Evolutionary conservation across 192 early-diverging fungal species (phyloP).

Genomic region (Thamnidium elegans): DNA sequence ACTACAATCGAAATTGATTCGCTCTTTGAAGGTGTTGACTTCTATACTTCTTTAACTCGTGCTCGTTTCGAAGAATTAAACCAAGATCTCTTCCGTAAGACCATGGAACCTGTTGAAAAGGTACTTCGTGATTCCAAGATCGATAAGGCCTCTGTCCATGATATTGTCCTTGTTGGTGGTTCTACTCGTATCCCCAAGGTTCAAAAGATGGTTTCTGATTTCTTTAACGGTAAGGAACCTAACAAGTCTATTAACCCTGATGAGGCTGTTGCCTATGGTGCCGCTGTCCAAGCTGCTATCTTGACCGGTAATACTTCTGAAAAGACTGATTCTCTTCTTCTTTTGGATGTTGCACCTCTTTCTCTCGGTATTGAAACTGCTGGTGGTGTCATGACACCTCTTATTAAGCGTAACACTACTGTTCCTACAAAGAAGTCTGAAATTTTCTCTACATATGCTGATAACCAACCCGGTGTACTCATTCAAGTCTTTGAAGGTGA

Average conservation of each 20-base stretch:
- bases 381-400: slow-evolving; percentile 94
- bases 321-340: slow-evolving; percentile 89
- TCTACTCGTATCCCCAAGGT: slow-evolving; percentile 99
- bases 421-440: slow-evolving; percentile 99
- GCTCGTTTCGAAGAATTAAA: slow-evolving; percentile 99
- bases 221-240: slow-evolving; percentile 97
- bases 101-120: slow-evolving; percentile 95
- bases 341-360: slow-evolving; percentile 94
- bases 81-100: slow-evolving; percentile 93
- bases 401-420: slow-evolving; percentile 96
- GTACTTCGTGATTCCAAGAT: slow-evolving; percentile 95
- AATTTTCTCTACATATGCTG: slow-evolving; percentile 97
- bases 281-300: slow-evolving; percentile 96
- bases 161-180: slow-evolving; percentile 97
- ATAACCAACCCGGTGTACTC: slow-evolving; percentile 95
- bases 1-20: slow-evolving; percentile 96
- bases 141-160: slow-evolving; percentile 85
- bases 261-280: slow-evolving; percentile 96
- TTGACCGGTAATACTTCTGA: slow-evolving; percentile 93
- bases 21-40: slow-evolving; percentile 95
- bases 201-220: slow-evolving; percentile 96
- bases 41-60: slow-evolving; percentile 97
- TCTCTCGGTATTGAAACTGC: slow-evolving; percentile 97
- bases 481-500: slow-evolving; percentile 98
- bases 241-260: slow-evolving; percentile 96